These are phyloP conservation scores for Sporisorium scitamineum DNA, from an alignment of 1,284 basidiomycete species.

Conservation along the genomic window DNA sequence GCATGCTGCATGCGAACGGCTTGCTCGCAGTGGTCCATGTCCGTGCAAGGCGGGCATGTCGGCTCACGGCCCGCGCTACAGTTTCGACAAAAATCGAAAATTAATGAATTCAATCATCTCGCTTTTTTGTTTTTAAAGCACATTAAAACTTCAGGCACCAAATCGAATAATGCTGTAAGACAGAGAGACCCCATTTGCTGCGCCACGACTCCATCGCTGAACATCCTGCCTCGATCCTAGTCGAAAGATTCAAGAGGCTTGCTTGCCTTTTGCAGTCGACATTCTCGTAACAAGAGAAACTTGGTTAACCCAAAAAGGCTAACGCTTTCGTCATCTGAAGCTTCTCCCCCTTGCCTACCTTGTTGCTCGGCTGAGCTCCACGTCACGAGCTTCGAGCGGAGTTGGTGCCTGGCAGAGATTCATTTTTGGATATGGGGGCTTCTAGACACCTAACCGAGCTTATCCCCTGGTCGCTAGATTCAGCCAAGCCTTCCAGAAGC, in stretches of 20 bases:
- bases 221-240: too few relatives aligned
- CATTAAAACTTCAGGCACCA: conserved; percentile 10
- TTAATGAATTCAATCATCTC: not conserved
- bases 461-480: not conserved
- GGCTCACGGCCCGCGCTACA: not conserved
- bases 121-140: not conserved
- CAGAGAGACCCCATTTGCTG: too few relatives aligned
- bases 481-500: not conserved
- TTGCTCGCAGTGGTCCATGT: not conserved
- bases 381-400: not conserved
- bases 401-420: conserved; percentile 8
- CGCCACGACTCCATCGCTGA: too few relatives aligned
- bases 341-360: not conserved
- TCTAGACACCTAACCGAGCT: conserved; percentile 1
- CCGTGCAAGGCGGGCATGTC: not conserved
- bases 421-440: not conserved
- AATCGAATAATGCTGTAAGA: too few relatives aligned
- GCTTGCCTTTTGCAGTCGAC: too few relatives aligned
- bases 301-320: too few relatives aligned
- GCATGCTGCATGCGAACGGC: not conserved
- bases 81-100: not conserved
- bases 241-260: too few relatives aligned
- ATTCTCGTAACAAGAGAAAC: too few relatives aligned
- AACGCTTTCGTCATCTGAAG: too few relatives aligned
- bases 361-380: not conserved